A percentile compares a stretch with the other conserved stretches of the same genome.
Conservation (phyloP, 2,329 filamentous ascomycete genomes). For the Aspergillus floridensis region DNA sequence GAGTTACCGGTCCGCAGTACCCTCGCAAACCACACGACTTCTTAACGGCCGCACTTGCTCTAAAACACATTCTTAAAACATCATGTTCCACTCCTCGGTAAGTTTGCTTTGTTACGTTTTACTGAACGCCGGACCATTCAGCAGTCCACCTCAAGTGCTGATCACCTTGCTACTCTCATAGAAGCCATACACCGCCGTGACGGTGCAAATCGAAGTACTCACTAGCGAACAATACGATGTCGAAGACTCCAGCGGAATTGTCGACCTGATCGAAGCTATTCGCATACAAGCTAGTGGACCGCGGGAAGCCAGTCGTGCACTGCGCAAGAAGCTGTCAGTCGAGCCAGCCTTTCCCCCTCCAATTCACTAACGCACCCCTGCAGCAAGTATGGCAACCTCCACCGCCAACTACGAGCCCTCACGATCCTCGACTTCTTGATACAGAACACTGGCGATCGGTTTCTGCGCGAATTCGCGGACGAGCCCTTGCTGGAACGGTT, state of each 20-base stretch:
- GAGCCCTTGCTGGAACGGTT: conserved; percentile 89
- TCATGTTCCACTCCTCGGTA: conserved; percentile 39
- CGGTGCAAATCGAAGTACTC: conserved; percentile 84
- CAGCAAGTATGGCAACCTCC: conserved; percentile 90
- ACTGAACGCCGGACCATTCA: background rate
- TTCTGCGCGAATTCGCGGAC: conserved; percentile 84
- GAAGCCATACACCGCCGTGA: conserved; percentile 91
- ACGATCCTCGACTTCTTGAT: conserved; percentile 89
- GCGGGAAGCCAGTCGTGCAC: conserved; percentile 81
- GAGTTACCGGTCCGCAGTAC: background rate
- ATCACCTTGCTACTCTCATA: conserved; percentile 32
- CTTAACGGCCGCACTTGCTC: background rate
- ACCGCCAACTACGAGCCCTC: conserved; percentile 85
- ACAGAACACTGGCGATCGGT: conserved; percentile 84
- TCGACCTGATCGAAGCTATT: conserved; percentile 91
- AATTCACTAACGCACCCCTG: conserved; percentile 10
- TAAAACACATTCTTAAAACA: conserved; percentile 4
- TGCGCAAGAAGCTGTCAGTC: conserved; percentile 85
- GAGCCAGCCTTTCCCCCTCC: background rate
- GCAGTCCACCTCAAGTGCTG: background rate
- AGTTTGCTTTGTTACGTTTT: conserved; percentile 10
- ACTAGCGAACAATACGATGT: conserved; percentile 87
- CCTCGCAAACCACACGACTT: background rate
- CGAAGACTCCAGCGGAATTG: conserved; percentile 86
- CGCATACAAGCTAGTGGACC: conserved; percentile 84